phyloP scores from a whole-genome alignment of 371 early-diverging fungal species.

The Polyrhizophydium stewartii region DNA sequence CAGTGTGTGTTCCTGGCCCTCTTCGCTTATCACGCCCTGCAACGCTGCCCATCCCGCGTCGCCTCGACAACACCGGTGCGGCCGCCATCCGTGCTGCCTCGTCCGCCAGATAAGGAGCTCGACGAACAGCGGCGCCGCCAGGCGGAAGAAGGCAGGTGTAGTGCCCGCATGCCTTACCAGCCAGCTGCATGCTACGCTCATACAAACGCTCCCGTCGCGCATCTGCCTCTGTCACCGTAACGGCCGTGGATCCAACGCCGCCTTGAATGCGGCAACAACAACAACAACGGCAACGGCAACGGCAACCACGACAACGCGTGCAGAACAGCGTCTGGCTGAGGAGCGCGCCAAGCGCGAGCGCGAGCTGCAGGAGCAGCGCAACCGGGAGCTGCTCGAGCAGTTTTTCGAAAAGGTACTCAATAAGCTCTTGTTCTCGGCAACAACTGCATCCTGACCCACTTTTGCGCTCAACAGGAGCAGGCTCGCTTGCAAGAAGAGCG shows the following conservation, averaged over 20 bases:
- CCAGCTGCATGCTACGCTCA: background rate
- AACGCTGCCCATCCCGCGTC: no score
- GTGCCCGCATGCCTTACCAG: background rate
- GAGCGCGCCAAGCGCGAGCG: slow-evolving; percentile 25
- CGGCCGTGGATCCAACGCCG: no score
- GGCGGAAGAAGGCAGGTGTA: slow-evolving; percentile 28
- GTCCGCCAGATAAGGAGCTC: slow-evolving; percentile 6
- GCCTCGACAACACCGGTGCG: no score
- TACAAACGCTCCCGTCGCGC: no score
- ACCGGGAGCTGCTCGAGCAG: slow-evolving; percentile 34
- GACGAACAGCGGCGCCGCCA: slow-evolving; percentile 20
- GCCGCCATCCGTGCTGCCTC: background rate
- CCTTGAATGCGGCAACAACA: no score
- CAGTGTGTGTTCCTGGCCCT: no score
- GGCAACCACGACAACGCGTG: background rate
- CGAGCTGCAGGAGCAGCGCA: slow-evolving; percentile 27
- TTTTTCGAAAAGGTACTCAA: slow-evolving; percentile 23
- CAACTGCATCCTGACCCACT: slow-evolving; percentile 4
- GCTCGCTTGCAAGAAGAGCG: slow-evolving; percentile 26
- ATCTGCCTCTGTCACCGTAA: no score
- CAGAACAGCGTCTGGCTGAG: slow-evolving; percentile 34
- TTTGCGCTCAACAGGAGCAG: slow-evolving; percentile 14
- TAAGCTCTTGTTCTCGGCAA: background rate
- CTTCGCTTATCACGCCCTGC: no score
- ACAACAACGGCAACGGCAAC: no score